Conservation (phyloP, 2,329 filamentous ascomycete genomes). For the Xylariaceae sp. region DNA sequence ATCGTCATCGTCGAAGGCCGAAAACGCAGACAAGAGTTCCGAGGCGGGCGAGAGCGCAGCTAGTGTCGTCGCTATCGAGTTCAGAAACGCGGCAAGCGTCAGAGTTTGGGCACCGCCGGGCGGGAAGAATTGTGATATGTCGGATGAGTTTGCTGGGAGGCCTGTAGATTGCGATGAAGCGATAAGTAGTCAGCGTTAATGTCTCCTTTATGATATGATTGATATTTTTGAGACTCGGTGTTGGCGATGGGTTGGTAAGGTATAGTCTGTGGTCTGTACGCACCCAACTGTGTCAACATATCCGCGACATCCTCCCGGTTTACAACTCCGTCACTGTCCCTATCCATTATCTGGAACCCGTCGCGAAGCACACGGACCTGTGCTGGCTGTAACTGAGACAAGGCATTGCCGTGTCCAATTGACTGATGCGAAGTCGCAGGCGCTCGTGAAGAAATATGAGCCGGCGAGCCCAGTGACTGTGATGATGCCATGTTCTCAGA, state of each 20-base stretch:
- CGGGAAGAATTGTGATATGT: slow-evolving; percentile 84
- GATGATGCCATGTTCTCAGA: slow-evolving; percentile 32
- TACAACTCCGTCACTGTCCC: slow-evolving; percentile 84
- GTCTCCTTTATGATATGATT: no score
- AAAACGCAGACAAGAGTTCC: slow-evolving; percentile 88
- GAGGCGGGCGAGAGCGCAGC: slow-evolving; percentile 76
- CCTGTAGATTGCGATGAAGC: slow-evolving; percentile 53
- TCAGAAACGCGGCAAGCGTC: slow-evolving; percentile 85
- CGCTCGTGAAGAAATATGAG: slow-evolving; percentile 42
- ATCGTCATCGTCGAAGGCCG: slow-evolving; percentile 95
- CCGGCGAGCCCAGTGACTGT: slow-evolving; percentile 44
- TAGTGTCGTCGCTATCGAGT: slow-evolving; percentile 77
- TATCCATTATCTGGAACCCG: slow-evolving; percentile 91
- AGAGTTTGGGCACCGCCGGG: slow-evolving; percentile 74
- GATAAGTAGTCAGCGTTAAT: background rate
- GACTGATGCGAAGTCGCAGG: slow-evolving; percentile 41
- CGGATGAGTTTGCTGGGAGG: slow-evolving; percentile 72
- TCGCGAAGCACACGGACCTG: slow-evolving; percentile 90
- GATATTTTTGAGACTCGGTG: no score
- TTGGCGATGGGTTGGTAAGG: background rate
- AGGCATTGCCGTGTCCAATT: slow-evolving; percentile 57
- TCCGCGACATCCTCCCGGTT: slow-evolving; percentile 84
- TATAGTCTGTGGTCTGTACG: slow-evolving; percentile 19
- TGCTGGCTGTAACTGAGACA: slow-evolving; percentile 78
- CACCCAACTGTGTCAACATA: slow-evolving; percentile 86